Evolutionary conservation across 371 early-diverging fungal genomes (phyloP), one percentile per base, ranked within the genome.

Genomic region (Mycotypha africana): DNA sequence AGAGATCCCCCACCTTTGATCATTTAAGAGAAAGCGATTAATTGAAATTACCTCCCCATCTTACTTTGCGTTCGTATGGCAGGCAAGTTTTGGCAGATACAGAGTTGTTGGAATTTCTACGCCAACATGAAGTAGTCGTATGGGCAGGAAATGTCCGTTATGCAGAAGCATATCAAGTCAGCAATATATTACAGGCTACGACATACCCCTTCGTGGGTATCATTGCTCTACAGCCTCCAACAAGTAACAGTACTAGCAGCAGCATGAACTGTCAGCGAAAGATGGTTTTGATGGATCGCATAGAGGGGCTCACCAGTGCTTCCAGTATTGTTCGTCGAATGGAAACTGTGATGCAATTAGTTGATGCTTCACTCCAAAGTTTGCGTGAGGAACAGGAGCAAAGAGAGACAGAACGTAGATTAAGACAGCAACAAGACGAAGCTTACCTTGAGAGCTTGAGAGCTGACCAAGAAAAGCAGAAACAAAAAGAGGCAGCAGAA

Each of bases 351-450:
- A 63, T 85, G 5, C 62, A 67, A 8, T 74, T 80, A 20, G 65
- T 83, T 26, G 83, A 76, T 3, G 62, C 75, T 1, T 64, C 67
- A 1, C 36, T 87, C 19, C 56, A 62, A 8, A 71, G 65, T 4
- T 62, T 81, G 11, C 82, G 56, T 1, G 62, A 58, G 3, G 86
- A 86, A 45, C 76, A 86, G 38, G 70, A 76, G 34, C 83, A 78
- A 38, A 76, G 80, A 4, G 89, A 86, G 20, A 52, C 65, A 38
- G 81, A 85, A 7, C 74, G 91, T n/a, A 61, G 45, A 15, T 65
- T 94, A 23, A 68, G 91, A 20, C 81, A 87, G 59, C 86, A 91
- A 53, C 95, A 94, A 64, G 92, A 92, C 42, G 65, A 65, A 28
- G 95, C 92, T 1, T 94, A 94, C 51, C 77, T 77, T 49, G 85